Conservation (phyloP, 2,329 filamentous ascomycete species). For the Sporothrix globosa region DNA sequence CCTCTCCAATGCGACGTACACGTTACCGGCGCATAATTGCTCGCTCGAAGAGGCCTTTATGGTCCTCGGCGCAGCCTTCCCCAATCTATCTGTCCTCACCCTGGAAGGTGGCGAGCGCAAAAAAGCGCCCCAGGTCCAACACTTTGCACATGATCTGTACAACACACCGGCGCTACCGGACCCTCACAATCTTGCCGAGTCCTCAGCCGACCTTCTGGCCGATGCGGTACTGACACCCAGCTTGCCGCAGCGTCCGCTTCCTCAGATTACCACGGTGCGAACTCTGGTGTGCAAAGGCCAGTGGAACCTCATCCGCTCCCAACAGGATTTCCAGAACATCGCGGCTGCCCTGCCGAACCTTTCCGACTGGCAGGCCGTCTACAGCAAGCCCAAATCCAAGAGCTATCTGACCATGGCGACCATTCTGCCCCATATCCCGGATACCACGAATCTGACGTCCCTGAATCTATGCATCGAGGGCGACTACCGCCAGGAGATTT, state of each 20-base stretch:
- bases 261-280: slow-evolving; percentile 57
- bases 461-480: slow-evolving; percentile 71
- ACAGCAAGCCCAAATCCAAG: slow-evolving; percentile 73
- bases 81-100: slow-evolving; percentile 67
- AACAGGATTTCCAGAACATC: slow-evolving; percentile 65
- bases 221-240: background rate
- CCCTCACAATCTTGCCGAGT: background rate
- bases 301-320: slow-evolving; percentile 72
- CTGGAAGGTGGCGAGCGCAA: slow-evolving; percentile 77
- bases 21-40: slow-evolving; percentile 66
- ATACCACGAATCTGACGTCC: slow-evolving; percentile 55
- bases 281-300: slow-evolving; percentile 74
- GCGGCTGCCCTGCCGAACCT: slow-evolving; percentile 66
- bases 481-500: slow-evolving; percentile 68
- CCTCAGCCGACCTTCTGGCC: background rate
- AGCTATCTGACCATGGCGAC: slow-evolving; percentile 71
- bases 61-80: slow-evolving; percentile 63
- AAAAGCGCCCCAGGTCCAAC: slow-evolving; percentile 69
- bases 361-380: slow-evolving; percentile 64
- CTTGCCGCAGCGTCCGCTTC: slow-evolving; percentile 36
- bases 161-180: background rate
- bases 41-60: slow-evolving; percentile 70
- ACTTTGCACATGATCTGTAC: slow-evolving; percentile 49
- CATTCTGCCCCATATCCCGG: slow-evolving; percentile 62
- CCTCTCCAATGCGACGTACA: slow-evolving; percentile 61